Percentiles rank a stretch among this genome's conserved stretches.
Conservation (phyloP, 1,284 basidiomycete species). For the Xanthoconium separans region DNA sequence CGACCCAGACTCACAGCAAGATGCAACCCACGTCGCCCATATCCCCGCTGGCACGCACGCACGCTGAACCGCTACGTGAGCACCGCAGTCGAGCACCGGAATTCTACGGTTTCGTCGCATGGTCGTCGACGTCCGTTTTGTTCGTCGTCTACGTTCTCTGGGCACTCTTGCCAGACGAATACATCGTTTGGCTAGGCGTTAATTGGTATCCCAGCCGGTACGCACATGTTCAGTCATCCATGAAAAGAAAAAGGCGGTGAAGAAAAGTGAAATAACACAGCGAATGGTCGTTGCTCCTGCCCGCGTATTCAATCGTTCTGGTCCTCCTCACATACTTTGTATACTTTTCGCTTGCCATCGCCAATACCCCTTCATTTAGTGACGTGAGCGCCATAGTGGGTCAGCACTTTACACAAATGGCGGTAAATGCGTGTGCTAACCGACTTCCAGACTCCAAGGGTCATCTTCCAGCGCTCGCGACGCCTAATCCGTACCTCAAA, state of each 20-base stretch:
- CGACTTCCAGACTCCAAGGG: conserved; percentile 49
- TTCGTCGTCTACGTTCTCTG: conserved; percentile 74
- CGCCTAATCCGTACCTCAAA: conserved; percentile 47
- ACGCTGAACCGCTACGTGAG: conserved; percentile 42
- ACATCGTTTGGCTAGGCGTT: conserved; percentile 64
- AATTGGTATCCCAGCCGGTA: conserved; percentile 88
- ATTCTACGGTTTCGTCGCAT: conserved; percentile 87
- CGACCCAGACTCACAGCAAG: not conserved
- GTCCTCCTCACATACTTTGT: conserved; percentile 76
- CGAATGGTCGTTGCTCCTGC: conserved; percentile 86
- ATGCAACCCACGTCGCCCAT: conserved; percentile 35
- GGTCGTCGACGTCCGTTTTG: conserved; percentile 72
- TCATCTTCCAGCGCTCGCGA: conserved; percentile 41
- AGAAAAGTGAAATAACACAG: conserved; percentile 28
- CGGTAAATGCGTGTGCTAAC: conserved; percentile 17
- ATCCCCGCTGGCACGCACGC: conserved; percentile 53
- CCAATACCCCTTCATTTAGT: conserved; percentile 67
- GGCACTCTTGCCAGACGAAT: conserved; percentile 55
- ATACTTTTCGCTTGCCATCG: conserved; percentile 75
- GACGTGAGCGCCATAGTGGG: conserved; percentile 67
- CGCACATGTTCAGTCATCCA: conserved; percentile 17
- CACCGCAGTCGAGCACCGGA: conserved; percentile 67
- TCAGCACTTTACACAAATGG: conserved; percentile 28
- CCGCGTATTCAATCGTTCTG: conserved; percentile 73
- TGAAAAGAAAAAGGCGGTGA: not conserved